Evolutionary conservation across 441 rosid genomes (phyloP).

Genomic region (Melastoma candidum): DNA sequence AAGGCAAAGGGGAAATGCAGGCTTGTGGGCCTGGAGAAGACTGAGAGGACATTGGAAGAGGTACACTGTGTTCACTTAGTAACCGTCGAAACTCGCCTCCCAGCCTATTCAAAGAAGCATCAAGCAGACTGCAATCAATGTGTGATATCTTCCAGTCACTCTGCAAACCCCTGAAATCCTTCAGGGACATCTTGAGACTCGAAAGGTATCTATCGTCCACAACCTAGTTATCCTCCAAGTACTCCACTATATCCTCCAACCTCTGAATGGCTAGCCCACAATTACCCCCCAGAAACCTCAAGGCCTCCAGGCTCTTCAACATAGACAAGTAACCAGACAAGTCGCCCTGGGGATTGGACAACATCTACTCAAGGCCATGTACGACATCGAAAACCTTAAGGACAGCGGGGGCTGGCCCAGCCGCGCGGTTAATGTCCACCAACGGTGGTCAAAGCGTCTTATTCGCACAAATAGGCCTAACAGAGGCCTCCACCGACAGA

Average conservation of each 20-base stretch:
- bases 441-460: conserved; percentile 69
- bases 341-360: conserved; percentile 76
- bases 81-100: conserved; percentile 69
- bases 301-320: conserved; percentile 75
- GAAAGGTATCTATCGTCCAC: conserved; percentile 68
- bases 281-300: conserved; percentile 81
- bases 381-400: conserved; percentile 98
- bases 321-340: conserved; percentile 76
- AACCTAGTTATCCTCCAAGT: conserved; percentile 70
- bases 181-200: conserved; percentile 57
- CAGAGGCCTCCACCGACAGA: conserved; percentile 66
- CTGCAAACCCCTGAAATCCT: conserved; percentile 51
- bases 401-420: conserved; percentile 94
- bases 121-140: conserved; percentile 79
- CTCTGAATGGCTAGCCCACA: conserved; percentile 94
- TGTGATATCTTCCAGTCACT: conserved; percentile 27
- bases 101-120: conserved; percentile 72
- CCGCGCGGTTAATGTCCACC: conserved; percentile 96
- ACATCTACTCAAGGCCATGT: conserved; percentile 82
- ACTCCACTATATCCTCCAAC: conserved; percentile 97
- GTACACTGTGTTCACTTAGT: conserved; percentile 72
- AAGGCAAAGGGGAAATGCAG: conserved; percentile 78
- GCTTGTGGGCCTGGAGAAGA: conserved; percentile 49
- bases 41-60: conserved; percentile 74
- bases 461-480: conserved; percentile 84